Evolutionary conservation across 2,329 filamentous ascomycete species (phyloP).

Genomic region (Fusarium newnesense): DNA sequence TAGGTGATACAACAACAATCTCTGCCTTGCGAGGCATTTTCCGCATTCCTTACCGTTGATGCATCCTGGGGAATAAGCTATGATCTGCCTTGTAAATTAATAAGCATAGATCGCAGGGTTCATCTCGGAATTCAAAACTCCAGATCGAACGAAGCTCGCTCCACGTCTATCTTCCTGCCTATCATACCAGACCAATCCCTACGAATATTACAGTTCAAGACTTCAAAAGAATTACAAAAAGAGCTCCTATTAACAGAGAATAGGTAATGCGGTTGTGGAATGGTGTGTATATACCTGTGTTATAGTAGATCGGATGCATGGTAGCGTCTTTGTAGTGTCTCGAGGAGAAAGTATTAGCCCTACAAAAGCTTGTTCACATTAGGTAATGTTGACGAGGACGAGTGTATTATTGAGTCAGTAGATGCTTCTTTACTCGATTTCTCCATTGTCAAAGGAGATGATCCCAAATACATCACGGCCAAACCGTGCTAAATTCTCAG

Average conservation of each 20-base stretch:
- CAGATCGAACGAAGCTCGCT: not conserved
- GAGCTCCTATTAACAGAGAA: accelerated
- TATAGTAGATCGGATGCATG: not conserved
- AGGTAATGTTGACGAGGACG: accelerated
- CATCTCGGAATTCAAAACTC: too few relatives aligned
- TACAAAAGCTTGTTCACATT: accelerated
- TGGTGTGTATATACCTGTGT: too few relatives aligned
- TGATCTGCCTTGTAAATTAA: accelerated
- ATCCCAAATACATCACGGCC: too few relatives aligned
- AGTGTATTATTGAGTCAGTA: accelerated
- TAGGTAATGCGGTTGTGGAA: accelerated
- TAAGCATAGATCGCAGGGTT: accelerated
- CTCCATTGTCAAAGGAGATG: not conserved
- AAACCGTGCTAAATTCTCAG: too few relatives aligned
- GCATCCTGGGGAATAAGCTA: not conserved
- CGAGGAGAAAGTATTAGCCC: too few relatives aligned
- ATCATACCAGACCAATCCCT: accelerated
- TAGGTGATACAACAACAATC: accelerated
- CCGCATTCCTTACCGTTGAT: not conserved
- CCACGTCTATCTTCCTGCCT: not conserved
- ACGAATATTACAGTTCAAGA: accelerated
- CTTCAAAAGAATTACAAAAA: accelerated
- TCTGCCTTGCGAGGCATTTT: not conserved
- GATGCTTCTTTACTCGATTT: accelerated
- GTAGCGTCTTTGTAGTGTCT: too few relatives aligned